Base-by-base conservation (phyloP, 768 basidiomycete genomes). In the Russula sp. region DNA sequence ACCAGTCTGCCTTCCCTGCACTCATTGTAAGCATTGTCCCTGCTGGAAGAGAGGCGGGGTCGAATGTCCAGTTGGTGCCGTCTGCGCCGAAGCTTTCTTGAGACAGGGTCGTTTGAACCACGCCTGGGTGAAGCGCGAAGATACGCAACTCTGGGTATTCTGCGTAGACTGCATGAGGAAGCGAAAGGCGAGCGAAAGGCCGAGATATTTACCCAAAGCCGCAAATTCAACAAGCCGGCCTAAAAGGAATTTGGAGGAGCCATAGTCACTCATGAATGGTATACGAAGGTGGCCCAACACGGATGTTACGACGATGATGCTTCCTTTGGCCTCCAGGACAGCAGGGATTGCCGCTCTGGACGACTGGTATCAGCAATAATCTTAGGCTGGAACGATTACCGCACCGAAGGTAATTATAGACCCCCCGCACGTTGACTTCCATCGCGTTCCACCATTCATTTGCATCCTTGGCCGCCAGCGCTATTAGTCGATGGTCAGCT, bases 381-480 rank as follows among this genome's bases (percentile, higher is more conserved):
- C 31, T 37, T 14, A 10, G 4, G 34, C 39, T 9, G 13, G 47
- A 13, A 50, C 31, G 18, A 34, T n/a, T 14, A 7, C 3, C 22
- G 63, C 51, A 47, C 70, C 66, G 49, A 54, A 65, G 51, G n/a
- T 51, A 56, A n/a, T 63, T 63, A 31, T 57, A 57, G 3, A 58
- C 56, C 3, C 62, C 62, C 1, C 55, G 55, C 13, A 63, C 37
- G 51, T 63, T 63, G 32, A 57, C 40, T 34, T 63, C 62, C 16
- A 63, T 9, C 16, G 32, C 35, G 10, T 52, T 37, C 62, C 62
- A 63, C 62, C 62, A 63, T 14, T 34, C 62, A 5, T 34, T 40
- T 16, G 62, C 39, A 39, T 63, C 56, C 6, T 57, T 44, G 31
- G 31, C 13, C 9, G 31, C 42, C 5, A 57, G 34, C 2, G 62